Evolutionary conservation across 345 rosid species (phyloP).

Genomic region (Bretschneidera sinensis): DNA sequence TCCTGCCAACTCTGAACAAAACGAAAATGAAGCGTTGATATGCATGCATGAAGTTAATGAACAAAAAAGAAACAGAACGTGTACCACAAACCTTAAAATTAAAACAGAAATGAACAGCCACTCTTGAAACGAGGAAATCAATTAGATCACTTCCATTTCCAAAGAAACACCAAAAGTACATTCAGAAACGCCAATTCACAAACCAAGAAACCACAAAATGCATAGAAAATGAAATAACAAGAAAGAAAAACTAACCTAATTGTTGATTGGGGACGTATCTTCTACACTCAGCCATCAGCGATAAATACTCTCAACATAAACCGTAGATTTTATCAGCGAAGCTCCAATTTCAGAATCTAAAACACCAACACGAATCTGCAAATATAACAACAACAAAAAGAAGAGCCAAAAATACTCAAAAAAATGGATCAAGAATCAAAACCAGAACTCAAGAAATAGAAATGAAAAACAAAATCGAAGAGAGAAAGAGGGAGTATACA

Average conservation of each 20-base stretch:
- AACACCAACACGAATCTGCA: background rate
- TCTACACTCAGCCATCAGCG: constrained; percentile 36
- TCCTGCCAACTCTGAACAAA: no score
- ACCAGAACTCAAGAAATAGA: no score
- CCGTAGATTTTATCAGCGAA: constrained; percentile 21
- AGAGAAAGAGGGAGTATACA: no score
- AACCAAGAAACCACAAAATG: background rate
- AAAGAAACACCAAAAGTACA: background rate
- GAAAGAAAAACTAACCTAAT: constrained; percentile 20
- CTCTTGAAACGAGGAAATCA: background rate
- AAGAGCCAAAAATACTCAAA: no score
- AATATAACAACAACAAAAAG: background rate
- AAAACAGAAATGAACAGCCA: background rate
- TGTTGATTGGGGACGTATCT: constrained; percentile 30
- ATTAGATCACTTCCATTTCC: background rate
- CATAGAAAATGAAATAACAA: background rate
- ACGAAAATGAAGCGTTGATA: no score
- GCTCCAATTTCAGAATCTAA: background rate
- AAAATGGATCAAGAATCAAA: background rate
- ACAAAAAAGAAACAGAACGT: background rate
- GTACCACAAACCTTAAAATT: background rate
- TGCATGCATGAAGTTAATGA: background rate
- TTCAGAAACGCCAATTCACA: background rate
- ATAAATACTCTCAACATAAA: background rate
- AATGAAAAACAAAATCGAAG: no score